Evolutionary conservation across 768 basidiomycete genomes (phyloP).

Genomic region (Leucosporidium creatinivorum): DNA sequence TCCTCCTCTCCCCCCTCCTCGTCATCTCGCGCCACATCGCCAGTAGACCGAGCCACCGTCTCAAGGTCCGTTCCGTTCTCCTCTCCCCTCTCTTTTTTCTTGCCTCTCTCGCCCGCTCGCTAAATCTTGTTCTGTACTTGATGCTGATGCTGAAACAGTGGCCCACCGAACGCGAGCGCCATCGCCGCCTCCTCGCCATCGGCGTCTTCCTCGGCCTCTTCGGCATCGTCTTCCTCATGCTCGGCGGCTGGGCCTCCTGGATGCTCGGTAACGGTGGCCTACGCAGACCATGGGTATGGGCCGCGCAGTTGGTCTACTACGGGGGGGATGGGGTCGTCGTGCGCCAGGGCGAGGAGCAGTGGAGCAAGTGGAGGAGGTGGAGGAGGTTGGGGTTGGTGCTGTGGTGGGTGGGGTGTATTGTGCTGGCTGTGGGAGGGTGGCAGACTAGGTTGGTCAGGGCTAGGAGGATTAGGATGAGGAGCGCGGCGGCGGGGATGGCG

Average conservation of each 20-base stretch:
- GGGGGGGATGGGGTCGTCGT: conserved; percentile 32
- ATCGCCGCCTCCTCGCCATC: conserved; percentile 72
- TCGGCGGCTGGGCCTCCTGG: conserved; percentile 89
- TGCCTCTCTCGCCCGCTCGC: too few relatives aligned
- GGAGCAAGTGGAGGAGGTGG: conserved; percentile 54
- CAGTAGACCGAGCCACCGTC: conserved; percentile 67
- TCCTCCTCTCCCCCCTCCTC: conserved; percentile 86
- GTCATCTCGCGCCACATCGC: conserved; percentile 87
- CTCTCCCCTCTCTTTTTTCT: background rate
- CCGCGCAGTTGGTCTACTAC: conserved; percentile 17
- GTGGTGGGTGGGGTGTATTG: conserved; percentile 77
- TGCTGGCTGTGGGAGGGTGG: conserved; percentile 88
- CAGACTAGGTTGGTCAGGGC: conserved; percentile 77
- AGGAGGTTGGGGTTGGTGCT: conserved; percentile 65
- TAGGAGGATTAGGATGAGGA: conserved; percentile 44
- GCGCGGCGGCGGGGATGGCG: conserved; percentile 23
- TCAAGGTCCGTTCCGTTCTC: conserved; percentile 39
- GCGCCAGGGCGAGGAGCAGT: background rate
- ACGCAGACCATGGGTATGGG: conserved; percentile 36
- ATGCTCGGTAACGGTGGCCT: conserved; percentile 55
- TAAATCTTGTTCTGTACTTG: too few relatives aligned
- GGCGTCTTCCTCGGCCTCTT: conserved; percentile 73
- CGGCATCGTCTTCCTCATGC: conserved; percentile 68
- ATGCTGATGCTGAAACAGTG: too few relatives aligned
- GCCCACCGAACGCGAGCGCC: conserved; percentile 72